These are phyloP conservation scores for Basipetospora sp. DNA, from an alignment of 2,329 filamentous ascomycete genomes.

Conservation along the genomic window DNA sequence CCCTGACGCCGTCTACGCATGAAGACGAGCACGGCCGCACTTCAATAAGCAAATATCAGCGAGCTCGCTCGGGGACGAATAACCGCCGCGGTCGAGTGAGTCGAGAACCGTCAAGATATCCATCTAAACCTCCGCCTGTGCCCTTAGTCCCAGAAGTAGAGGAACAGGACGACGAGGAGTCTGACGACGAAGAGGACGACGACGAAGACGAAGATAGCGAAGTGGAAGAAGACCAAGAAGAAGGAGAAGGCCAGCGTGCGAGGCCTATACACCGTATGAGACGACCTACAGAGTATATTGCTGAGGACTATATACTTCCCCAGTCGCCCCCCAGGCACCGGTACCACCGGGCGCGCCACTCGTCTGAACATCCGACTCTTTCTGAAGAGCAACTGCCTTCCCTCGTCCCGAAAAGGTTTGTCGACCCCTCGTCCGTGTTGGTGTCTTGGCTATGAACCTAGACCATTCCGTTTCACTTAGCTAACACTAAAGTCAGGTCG, in stretches of 20 bases:
- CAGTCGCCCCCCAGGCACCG: too few relatives aligned
- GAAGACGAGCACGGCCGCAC: constrained; percentile 13
- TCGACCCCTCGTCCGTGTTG: too few relatives aligned
- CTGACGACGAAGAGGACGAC: constrained; percentile 6
- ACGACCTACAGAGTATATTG: too few relatives aligned
- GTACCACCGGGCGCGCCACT: too few relatives aligned
- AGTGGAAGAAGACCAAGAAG: constrained; percentile 2
- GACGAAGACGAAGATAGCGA: constrained; percentile 6
- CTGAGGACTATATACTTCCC: background rate
- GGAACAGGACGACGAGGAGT: constrained; percentile 15
- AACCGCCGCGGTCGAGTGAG: too few relatives aligned
- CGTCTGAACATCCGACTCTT: too few relatives aligned
- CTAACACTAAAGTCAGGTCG: too few relatives aligned
- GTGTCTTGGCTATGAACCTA: too few relatives aligned
- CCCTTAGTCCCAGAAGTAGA: constrained; percentile 1
- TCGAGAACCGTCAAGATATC: background rate
- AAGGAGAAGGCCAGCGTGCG: background rate
- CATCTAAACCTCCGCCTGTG: background rate
- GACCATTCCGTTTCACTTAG: too few relatives aligned
- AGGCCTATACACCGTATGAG: too few relatives aligned
- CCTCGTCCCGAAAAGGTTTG: too few relatives aligned
- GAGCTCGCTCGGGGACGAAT: background rate
- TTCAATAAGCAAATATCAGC: background rate
- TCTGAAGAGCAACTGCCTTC: too few relatives aligned
- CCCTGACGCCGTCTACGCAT: constrained; percentile 20